Evolutionary conservation across 495 filamentous ascomycete species (phyloP).

Genomic region (Parathielavia hyrcaniae): DNA sequence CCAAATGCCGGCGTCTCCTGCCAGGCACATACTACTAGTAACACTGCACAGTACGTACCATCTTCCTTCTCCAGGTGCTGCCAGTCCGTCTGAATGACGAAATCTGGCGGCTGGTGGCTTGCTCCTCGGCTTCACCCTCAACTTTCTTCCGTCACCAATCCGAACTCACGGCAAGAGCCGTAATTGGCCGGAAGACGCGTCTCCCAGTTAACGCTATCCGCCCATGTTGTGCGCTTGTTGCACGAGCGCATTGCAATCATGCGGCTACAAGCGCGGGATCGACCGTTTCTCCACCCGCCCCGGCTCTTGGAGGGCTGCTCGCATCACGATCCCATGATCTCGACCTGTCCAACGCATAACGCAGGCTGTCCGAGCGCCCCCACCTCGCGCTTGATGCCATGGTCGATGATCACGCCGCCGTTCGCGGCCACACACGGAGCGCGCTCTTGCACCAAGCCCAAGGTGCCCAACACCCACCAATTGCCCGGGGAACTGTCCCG

Average conservation of each 20-base stretch:
- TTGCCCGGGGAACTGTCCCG: too few species aligned
- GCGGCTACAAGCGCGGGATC: slow-evolving; percentile 34
- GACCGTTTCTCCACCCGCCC: slow-evolving; percentile 18
- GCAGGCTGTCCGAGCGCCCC: slow-evolving; percentile 25
- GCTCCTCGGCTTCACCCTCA: neutral
- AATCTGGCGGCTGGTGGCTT: too few species aligned
- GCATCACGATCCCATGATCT: slow-evolving; percentile 10
- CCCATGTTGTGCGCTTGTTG: slow-evolving; percentile 2
- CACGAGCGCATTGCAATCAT: slow-evolving; percentile 16
- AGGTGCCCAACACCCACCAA: neutral
- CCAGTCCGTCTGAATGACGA: too few species aligned
- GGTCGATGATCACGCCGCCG: neutral
- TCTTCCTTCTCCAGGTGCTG: neutral
- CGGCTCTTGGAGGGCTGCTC: neutral
- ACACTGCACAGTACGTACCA: neutral
- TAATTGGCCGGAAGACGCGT: neutral
- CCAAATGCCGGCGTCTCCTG: slow-evolving; percentile 29
- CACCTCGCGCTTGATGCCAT: neutral
- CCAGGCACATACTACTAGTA: slow-evolving; percentile 16
- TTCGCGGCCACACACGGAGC: neutral
- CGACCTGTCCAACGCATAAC: slow-evolving; percentile 19
- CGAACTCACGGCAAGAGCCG: neutral
- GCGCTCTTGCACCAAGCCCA: neutral
- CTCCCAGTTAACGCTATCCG: neutral
- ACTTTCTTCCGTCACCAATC: neutral